Conservation (phyloP, 2,329 filamentous ascomycete genomes). For the Ophiocordyceps unilateralis region DNA sequence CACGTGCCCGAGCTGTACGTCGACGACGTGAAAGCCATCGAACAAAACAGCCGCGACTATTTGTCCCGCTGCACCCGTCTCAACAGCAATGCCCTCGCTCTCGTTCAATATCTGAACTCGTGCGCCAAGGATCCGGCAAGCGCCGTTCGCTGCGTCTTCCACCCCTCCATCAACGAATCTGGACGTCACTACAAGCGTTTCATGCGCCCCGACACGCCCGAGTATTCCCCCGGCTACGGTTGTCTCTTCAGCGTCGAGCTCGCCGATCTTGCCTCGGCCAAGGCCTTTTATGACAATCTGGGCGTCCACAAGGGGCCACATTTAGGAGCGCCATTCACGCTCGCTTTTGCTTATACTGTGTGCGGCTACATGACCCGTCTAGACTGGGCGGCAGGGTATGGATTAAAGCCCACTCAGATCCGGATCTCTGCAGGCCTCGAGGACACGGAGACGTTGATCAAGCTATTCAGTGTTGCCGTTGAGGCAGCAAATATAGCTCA, state of each 20-base stretch:
- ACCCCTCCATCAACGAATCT: constrained; percentile 18
- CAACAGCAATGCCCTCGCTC: constrained; percentile 18
- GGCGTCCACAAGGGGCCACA: constrained; percentile 26
- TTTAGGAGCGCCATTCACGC: constrained; percentile 26
- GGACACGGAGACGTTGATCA: neutral
- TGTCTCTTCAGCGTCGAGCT: constrained; percentile 31
- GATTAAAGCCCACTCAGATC: constrained; percentile 2
- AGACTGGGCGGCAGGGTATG: constrained; percentile 14
- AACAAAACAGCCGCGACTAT: constrained; percentile 21
- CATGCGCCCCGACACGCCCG: constrained; percentile 16
- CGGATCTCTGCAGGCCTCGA: constrained; percentile 4
- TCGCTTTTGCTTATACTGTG: constrained; percentile 16
- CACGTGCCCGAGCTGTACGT: constrained; percentile 20
- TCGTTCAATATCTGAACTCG: constrained; percentile 14
- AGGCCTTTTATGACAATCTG: constrained; percentile 25
- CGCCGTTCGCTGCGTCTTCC: constrained; percentile 16
- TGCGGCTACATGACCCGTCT: constrained; percentile 15
- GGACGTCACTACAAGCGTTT: constrained; percentile 11
- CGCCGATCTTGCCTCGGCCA: constrained; percentile 12
- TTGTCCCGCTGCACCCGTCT: constrained; percentile 13
- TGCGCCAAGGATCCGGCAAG: constrained; percentile 6
- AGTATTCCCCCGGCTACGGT: constrained; percentile 30
- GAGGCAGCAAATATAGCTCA: neutral
- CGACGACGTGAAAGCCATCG: constrained; percentile 20
- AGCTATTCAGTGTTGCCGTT: neutral